phyloP scores from a whole-genome alignment of 2,329 filamentous ascomycete genomes.

The Fusarium chuoi region DNA sequence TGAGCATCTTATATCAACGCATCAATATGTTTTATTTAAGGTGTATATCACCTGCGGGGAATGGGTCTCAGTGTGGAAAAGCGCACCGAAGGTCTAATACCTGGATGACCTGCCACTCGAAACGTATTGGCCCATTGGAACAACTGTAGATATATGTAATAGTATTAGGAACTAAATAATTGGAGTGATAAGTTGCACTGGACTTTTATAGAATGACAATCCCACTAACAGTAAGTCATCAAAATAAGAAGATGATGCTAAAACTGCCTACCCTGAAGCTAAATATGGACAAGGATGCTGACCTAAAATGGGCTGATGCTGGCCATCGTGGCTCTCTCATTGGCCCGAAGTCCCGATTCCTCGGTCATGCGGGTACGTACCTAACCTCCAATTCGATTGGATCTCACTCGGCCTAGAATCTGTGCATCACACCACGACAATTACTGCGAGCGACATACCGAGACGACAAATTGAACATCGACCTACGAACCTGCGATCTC shows the following conservation, averaged over 20 bases:
- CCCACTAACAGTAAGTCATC: background rate
- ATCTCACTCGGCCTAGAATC: conserved; percentile 16
- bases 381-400: conserved; percentile 12
- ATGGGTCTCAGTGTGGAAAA: background rate
- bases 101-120: background rate
- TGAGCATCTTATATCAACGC: background rate
- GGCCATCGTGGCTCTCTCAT: conserved; percentile 11
- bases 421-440: conserved; percentile 39
- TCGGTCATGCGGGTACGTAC: conserved; percentile 4
- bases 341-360: background rate
- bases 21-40: background rate
- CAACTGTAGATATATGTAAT: background rate
- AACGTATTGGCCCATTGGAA: background rate
- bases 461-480: conserved; percentile 37
- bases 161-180: background rate
- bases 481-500: background rate
- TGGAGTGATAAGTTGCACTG: background rate
- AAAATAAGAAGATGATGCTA: background rate
- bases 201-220: background rate
- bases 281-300: background rate
- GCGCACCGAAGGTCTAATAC: background rate
- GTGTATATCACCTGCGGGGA: background rate
- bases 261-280: background rate
- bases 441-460: conserved; percentile 34
- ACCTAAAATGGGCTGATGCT: background rate